Evolutionary conservation across 2,329 filamentous ascomycete species (phyloP), one percentile per base, ranked within the genome.

Genomic region (Orbilia quercus): DNA sequence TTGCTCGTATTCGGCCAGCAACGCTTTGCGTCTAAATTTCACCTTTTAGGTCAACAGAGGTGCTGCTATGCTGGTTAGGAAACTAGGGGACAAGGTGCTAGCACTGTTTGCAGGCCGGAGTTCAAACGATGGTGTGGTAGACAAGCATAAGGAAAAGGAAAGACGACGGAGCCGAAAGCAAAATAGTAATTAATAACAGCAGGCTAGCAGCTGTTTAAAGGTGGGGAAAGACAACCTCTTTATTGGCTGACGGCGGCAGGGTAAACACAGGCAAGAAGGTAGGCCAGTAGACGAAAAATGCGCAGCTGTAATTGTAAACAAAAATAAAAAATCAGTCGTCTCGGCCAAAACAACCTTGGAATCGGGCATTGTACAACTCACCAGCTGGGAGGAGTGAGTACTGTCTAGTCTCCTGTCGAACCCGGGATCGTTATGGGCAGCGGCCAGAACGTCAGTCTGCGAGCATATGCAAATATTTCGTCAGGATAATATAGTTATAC

Each of bases 41-140:
- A 18, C 53, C 67, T 72, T 70, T 65, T 60, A 72, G 59, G 67
- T 72, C 67, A 72, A 71, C 66, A 57, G 66, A 71, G n/a, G n/a
- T n/a, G n/a, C n/a, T 71, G 44, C 66, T 63, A 58, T 69, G 64
- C 64, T 69, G 64, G 64, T 69, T 62, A 38, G 57, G 40, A 70
- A 40, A 70, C 59, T 72, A 59, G 57, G n/a, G 66, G 47, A 72
- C 66, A 55, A 58, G 66, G 59, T 72, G 67, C 67, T 72, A 64
- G 47, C 58, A 64, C 58, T 53, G 36, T 71, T 31, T 64, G 58
- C 59, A 72, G 58, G 59, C 50, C 53, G 38, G 58, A 64, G 59
- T 51, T 64, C 67, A 65, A 72, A 64, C 59, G 67, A 59, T 57
- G 53, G 67, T 72, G 66, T 72, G 67, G 67, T 51, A 64, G 48